Evolutionary conservation across 768 basidiomycete species (phyloP).

Genomic region (Panellus pusillus): DNA sequence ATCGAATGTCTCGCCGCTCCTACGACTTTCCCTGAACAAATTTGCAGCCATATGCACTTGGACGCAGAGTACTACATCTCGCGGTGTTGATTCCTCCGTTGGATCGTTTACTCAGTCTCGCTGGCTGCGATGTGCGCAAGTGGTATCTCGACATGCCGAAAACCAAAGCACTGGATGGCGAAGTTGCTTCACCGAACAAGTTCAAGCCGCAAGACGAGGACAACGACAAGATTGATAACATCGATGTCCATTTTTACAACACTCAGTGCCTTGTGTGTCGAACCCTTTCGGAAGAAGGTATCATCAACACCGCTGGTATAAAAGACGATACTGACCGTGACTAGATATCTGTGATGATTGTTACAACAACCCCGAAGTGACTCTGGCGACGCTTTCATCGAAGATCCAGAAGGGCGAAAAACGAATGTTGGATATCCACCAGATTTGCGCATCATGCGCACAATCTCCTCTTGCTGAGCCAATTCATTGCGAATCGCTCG

Average conservation of each 20-base stretch:
- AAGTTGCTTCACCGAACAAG: constrained; percentile 30
- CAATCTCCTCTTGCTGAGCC: constrained; percentile 54
- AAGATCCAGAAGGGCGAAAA: constrained; percentile 56
- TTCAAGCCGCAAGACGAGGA: constrained; percentile 24
- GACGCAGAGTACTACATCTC: constrained; percentile 90
- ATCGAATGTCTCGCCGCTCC: not conserved
- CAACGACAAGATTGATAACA: constrained; percentile 43
- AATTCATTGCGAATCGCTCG: constrained; percentile 76
- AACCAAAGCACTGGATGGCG: constrained; percentile 32
- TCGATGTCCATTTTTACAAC: constrained; percentile 76
- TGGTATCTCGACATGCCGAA: constrained; percentile 93
- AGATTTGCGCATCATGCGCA: constrained; percentile 73
- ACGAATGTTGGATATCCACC: constrained; percentile 57
- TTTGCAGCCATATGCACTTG: constrained; percentile 62
- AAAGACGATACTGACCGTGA: not conserved
- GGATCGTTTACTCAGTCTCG: constrained; percentile 86
- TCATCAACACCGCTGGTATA: not conserved
- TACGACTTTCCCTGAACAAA: not conserved
- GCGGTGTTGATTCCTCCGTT: constrained; percentile 86
- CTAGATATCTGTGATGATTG: constrained; percentile 71
- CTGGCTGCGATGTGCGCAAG: constrained; percentile 80
- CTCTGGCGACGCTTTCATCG: constrained; percentile 56
- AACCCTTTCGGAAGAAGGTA: constrained; percentile 53
- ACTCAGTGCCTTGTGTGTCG: constrained; percentile 73
- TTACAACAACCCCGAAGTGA: constrained; percentile 46